These are phyloP conservation scores for Trametes polyzona DNA, from an alignment of 1,284 basidiomycete genomes.

Conservation along the genomic window DNA sequence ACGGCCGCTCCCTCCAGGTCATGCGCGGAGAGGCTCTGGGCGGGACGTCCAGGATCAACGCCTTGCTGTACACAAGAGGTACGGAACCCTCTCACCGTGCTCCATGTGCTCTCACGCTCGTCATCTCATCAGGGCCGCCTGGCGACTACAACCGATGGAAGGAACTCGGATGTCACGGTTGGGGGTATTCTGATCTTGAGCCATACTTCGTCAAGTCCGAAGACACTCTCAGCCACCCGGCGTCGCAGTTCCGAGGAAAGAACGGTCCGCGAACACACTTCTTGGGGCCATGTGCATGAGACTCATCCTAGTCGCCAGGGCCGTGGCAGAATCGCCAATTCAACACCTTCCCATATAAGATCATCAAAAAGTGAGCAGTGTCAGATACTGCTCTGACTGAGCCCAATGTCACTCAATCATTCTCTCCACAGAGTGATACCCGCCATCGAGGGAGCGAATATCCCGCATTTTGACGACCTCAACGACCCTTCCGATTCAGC, in stretches of 20 bases:
- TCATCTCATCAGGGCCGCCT: conserved; percentile 30
- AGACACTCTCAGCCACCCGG: conserved; percentile 15
- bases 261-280: conserved; percentile 22
- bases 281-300: no score
- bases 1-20: conserved; percentile 34
- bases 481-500: conserved; percentile 33
- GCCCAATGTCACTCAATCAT: no score
- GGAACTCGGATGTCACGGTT: conserved; percentile 38
- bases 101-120: no score
- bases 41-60: conserved; percentile 49
- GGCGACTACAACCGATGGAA: conserved; percentile 45
- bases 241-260: conserved; percentile 13
- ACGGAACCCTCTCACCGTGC: no score
- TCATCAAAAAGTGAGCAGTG: not conserved
- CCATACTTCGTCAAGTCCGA: conserved; percentile 44
- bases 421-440: conserved; percentile 18
- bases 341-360: conserved; percentile 3
- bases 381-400: not conserved
- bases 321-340: conserved; percentile 17
- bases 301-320: no score
- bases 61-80: conserved; percentile 42
- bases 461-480: conserved; percentile 33
- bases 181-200: conserved; percentile 42
- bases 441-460: conserved; percentile 16
- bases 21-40: conserved; percentile 46